Evolutionary conservation across 441 rosid genomes (phyloP).

Genomic region (Populus hybrid): DNA sequence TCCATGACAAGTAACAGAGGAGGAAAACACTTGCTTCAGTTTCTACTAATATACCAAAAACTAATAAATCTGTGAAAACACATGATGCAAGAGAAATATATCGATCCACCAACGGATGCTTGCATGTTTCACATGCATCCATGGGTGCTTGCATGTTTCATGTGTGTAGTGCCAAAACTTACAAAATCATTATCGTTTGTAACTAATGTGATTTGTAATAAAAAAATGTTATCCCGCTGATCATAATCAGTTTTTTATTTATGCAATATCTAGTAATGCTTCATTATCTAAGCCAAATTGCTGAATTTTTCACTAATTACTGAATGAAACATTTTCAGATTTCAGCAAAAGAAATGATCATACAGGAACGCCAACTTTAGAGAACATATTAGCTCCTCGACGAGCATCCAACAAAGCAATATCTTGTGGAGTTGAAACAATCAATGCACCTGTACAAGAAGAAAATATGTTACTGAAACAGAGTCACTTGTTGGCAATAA

Average conservation of each 20-base stretch:
- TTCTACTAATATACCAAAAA: neutral
- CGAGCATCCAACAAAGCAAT: constrained; percentile 91
- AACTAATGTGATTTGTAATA: constrained; percentile 6
- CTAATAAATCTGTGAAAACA: neutral
- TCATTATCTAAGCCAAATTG: neutral
- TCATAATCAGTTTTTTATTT: neutral
- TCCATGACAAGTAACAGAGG: neutral
- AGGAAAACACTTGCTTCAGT: neutral
- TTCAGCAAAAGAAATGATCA: constrained; percentile 26
- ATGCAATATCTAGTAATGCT: neutral
- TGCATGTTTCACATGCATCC: too few relatives aligned
- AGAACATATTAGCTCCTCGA: constrained; percentile 85
- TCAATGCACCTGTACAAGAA: constrained; percentile 63
- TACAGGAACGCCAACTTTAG: constrained; percentile 94
- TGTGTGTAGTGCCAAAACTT: neutral
- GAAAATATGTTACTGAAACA: neutral
- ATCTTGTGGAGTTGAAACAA: constrained; percentile 98
- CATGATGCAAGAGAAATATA: neutral
- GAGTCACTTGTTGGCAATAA: neutral
- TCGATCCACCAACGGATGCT: neutral
- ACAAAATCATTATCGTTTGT: neutral
- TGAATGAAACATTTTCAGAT: constrained; percentile 12
- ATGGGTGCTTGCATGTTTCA: too few relatives aligned
- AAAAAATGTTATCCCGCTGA: neutral
- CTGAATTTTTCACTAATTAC: neutral